Percentiles rank a stretch among this genome's conserved stretches.
Evolutionary conservation across 208 protist genomes (phyloP).

Genomic region (Angomonas ambiguus): DNA sequence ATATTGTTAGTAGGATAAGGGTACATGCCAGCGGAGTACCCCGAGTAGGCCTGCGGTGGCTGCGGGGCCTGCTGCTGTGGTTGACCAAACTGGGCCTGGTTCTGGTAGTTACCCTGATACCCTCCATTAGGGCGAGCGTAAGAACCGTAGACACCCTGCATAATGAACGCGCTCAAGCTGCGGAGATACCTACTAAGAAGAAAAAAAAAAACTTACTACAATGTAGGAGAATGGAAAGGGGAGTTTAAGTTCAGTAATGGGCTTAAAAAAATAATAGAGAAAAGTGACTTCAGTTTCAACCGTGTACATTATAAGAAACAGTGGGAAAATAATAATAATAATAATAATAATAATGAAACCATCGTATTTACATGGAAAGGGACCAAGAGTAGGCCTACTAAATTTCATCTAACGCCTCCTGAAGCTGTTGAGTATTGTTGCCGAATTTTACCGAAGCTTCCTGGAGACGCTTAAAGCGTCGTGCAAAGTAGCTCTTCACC

Average conservation of each 20-base stretch:
- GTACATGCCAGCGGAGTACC: neutral
- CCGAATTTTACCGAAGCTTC: constrained; percentile 3
- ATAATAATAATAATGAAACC: constrained; percentile 5
- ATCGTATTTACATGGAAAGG: neutral
- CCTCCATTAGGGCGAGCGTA: constrained; percentile 11
- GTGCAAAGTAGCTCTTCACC: constrained; percentile 17
- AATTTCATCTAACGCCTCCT: constrained; percentile 1
- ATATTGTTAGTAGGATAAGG: neutral
- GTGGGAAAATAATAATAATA: neutral
- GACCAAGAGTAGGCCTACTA: neutral
- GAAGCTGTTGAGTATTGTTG: constrained; percentile 1
- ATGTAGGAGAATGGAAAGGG: neutral
- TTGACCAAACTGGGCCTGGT: neutral
- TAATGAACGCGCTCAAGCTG: neutral
- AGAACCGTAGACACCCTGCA: constrained; percentile 16
- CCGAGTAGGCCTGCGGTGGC: neutral
- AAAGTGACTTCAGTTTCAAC: neutral
- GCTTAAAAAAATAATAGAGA: neutral
- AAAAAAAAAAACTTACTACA: constrained; percentile 1
- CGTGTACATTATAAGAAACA: neutral
- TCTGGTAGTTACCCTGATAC: neutral
- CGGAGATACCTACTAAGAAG: neutral
- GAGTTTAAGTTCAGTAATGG: neutral
- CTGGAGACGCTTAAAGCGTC: constrained; percentile 7
- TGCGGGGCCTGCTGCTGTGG: constrained; percentile 6